Base-by-base conservation (phyloP, 2,329 filamentous ascomycete genomes). In the Incumbomyces lentus region DNA sequence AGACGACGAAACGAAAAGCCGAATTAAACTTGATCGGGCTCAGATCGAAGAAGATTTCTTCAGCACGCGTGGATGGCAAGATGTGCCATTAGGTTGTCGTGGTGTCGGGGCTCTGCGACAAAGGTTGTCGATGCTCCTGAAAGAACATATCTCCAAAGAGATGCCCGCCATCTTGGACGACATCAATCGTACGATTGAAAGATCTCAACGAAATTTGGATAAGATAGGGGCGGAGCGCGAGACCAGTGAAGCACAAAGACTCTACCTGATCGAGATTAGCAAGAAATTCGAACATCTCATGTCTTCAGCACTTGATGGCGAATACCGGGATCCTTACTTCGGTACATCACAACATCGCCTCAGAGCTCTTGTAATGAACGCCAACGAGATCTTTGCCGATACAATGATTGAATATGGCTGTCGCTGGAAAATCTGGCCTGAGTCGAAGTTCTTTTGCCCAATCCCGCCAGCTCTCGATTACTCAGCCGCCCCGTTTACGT, bases 211-310 rank as follows among this genome's bases (percentile, higher is more conserved):
- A 0, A 58, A 57, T 0, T 60, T 82, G 2, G 49, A 63, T 1
- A 62, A 63, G 8, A 64, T 83, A 0, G 79, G 80, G 0, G 60
- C 64, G 1, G 63, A 69, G 60, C 22, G 38, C 49, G 17, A 53
- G 2, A 58, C 53, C 1, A 45, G 59, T 3, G 44, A 50, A 13
- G 60, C 66, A 19, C 51, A 64, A 42, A 50, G 61, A 26, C 49
- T 49, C 11, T 62, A 66, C 43, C 56, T 69, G 1, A 52, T 67
- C 3, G 52, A 54, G 7, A 62, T 71, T 14, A 64, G 65, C 40
- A 60, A 59, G 16, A 55, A 54, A 1, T 71, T 68, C 46, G 61
- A 65, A 19, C 51, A 56, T 1, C 54, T 73, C n/a, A 62, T 61
- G 2, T 52, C 52, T 2, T 58, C 67, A 18, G 66, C 65, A 0